phyloP scores from a whole-genome alignment of 805 yeast genomes.

The Ogataea parapolymorpha region DNA sequence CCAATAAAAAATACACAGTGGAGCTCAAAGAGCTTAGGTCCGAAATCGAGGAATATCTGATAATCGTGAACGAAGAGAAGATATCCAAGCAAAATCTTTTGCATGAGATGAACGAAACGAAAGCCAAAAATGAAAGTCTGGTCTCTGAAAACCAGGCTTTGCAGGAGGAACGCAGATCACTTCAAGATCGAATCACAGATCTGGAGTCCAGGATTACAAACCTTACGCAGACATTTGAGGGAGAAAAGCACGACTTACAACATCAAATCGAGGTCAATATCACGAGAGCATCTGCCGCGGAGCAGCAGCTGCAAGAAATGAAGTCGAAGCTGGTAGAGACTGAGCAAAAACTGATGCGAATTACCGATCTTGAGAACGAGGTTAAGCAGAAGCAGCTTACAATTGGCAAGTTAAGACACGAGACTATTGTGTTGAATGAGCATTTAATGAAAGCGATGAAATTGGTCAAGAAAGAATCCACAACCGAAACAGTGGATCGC shows the following conservation, averaged over 20 bases:
- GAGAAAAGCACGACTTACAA: slow-evolving; percentile 24
- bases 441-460: slow-evolving; percentile 92
- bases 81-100: slow-evolving; percentile 43
- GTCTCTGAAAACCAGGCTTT: slow-evolving; percentile 29
- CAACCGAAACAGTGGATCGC: slow-evolving; percentile 76
- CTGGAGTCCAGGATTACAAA: slow-evolving; percentile 12
- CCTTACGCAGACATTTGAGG: slow-evolving; percentile 17
- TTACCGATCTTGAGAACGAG: slow-evolving; percentile 46
- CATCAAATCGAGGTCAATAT: slow-evolving; percentile 22
- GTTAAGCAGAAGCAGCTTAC: slow-evolving; percentile 68
- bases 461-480: slow-evolving; percentile 73
- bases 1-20: slow-evolving; percentile 37
- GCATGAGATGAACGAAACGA: slow-evolving; percentile 39
- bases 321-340: slow-evolving; percentile 13
- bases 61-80: slow-evolving; percentile 39
- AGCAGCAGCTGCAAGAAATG: slow-evolving; percentile 14
- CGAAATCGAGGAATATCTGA: slow-evolving; percentile 34
- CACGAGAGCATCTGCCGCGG: slow-evolving; percentile 22
- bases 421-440: slow-evolving; percentile 88
- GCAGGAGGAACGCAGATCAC: slow-evolving; percentile 24
- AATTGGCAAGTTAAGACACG: slow-evolving; percentile 91
- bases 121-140: slow-evolving; percentile 21
- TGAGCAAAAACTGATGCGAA: slow-evolving; percentile 21
- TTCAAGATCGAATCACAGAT: slow-evolving; percentile 19
- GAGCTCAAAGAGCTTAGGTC: slow-evolving; percentile 37